Evolutionary conservation across 352 stramenopile species (phyloP).

Genomic region (Pythium brachiatum): DNA sequence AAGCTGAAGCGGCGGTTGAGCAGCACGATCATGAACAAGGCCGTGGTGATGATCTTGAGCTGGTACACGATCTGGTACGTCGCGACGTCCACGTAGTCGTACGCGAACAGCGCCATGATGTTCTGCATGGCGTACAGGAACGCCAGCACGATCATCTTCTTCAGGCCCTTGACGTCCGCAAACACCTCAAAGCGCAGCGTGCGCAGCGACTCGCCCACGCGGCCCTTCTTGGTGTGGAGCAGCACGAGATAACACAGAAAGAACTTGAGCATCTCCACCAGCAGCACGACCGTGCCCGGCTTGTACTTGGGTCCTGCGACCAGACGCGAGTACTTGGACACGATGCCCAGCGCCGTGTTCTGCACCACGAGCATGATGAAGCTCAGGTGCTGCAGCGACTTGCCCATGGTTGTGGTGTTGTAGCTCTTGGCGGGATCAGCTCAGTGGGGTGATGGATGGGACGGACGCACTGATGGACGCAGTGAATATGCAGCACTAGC

Average conservation of each 20-base stretch:
- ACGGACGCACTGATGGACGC: not conserved
- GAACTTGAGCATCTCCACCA: conserved; percentile 85
- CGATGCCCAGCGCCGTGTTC: conserved; percentile 83
- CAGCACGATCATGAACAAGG: conserved; percentile 88
- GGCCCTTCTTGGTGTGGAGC: conserved; percentile 56
- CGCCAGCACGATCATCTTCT: conserved; percentile 84
- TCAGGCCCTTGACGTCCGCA: conserved; percentile 67
- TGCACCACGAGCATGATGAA: conserved; percentile 87
- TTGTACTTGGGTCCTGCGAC: conserved; percentile 76
- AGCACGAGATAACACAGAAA: conserved; percentile 75
- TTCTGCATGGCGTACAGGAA: conserved; percentile 88
- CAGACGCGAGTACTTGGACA: conserved; percentile 86
- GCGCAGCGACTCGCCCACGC: conserved; percentile 49
- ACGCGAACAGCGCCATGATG: conserved; percentile 83
- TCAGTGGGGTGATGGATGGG: not conserved
- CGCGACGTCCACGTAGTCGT: conserved; percentile 87
- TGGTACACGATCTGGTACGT: conserved; percentile 91
- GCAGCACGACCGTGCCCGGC: conserved; percentile 70
- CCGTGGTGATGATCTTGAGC: conserved; percentile 90
- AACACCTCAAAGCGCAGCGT: conserved; percentile 78
- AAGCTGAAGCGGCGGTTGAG: conserved; percentile 80
- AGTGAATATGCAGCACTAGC: not conserved
- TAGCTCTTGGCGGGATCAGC: not conserved
- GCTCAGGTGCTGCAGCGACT: conserved; percentile 74
- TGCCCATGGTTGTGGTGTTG: conserved; percentile 23